phyloP scores from a whole-genome alignment of 2,329 filamentous ascomycete species.

The Pseudocercospora cruenta region DNA sequence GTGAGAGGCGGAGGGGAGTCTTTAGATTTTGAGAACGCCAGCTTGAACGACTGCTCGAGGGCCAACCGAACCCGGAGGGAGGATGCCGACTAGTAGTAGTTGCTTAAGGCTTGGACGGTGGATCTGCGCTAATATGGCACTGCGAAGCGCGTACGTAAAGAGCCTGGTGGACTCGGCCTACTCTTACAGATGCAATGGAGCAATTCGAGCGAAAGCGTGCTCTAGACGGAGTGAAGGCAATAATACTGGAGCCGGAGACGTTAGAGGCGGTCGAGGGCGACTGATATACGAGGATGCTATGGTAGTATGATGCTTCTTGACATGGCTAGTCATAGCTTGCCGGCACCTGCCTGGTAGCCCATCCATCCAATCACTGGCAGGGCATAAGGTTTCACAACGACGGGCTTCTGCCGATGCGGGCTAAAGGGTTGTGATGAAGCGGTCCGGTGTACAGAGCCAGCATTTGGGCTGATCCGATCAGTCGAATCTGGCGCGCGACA shows the following conservation, averaged over 20 bases:
- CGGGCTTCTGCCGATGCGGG: conserved; percentile 6
- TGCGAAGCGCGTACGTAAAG: background rate
- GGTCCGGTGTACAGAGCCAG: background rate
- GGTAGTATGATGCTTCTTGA: background rate
- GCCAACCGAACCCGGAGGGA: background rate
- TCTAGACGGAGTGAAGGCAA: background rate
- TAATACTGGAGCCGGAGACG: background rate
- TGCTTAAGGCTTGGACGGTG: conserved; percentile 3
- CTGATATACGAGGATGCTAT: conserved; percentile 5
- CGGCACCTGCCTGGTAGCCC: conserved; percentile 6
- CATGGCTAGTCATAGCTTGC: conserved; percentile 9
- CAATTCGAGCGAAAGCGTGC: background rate
- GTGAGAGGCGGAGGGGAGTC: conserved; percentile 24
- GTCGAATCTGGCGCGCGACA: conserved; percentile 6
- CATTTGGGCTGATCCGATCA: background rate
- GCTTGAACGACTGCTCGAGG: conserved; percentile 10
- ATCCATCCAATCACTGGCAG: background rate
- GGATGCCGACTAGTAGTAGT: background rate
- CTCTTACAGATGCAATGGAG: background rate
- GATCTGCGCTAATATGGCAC: background rate
- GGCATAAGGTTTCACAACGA: background rate
- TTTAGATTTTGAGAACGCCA: conserved; percentile 5
- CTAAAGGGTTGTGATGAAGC: conserved; percentile 4
- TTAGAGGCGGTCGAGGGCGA: conserved; percentile 7
- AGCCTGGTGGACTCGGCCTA: background rate